Percentiles rank a stretch among this genome's conserved stretches.
These are phyloP conservation scores for Ophiostoma angusticollis DNA, from an alignment of 2,329 filamentous ascomycete species.

Conservation along the genomic window DNA sequence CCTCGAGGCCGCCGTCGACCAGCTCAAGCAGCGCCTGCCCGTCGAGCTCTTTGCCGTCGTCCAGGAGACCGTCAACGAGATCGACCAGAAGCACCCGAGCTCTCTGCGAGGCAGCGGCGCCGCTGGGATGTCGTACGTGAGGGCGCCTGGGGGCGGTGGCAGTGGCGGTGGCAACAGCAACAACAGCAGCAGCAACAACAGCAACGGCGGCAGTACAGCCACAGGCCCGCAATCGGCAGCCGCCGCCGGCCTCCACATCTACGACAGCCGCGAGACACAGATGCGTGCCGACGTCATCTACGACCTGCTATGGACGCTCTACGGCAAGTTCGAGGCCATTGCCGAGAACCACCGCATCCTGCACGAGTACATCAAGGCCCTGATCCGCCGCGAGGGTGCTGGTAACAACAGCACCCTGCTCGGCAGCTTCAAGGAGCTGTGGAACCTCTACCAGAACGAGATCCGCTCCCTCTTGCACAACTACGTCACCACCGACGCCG, in stretches of 20 bases:
- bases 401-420: constrained; percentile 54
- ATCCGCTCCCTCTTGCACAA: constrained; percentile 90
- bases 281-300: constrained; percentile 76
- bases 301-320: constrained; percentile 82
- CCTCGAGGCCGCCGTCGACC: constrained; percentile 75
- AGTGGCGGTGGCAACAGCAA: background rate
- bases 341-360: constrained; percentile 89
- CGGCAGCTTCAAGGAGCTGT: constrained; percentile 87
- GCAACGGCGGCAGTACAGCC: constrained; percentile 19
- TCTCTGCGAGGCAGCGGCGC: constrained; percentile 48
- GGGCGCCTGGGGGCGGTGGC: constrained; percentile 23
- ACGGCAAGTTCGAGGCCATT: constrained; percentile 94
- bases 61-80: constrained; percentile 86
- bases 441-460: constrained; percentile 97
- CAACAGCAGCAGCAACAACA: background rate
- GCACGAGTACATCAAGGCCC: constrained; percentile 79
- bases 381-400: constrained; percentile 67
- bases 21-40: constrained; percentile 81
- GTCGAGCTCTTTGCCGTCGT: constrained; percentile 91
- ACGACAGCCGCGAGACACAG: constrained; percentile 57
- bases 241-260: constrained; percentile 40
- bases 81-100: constrained; percentile 85
- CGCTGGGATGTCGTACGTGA: constrained; percentile 24
- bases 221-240: no score
- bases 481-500: constrained; percentile 85